These are phyloP conservation scores for Kickxella alabastrina DNA, from an alignment of 192 early-diverging fungal genomes.

Conservation along the genomic window DNA sequence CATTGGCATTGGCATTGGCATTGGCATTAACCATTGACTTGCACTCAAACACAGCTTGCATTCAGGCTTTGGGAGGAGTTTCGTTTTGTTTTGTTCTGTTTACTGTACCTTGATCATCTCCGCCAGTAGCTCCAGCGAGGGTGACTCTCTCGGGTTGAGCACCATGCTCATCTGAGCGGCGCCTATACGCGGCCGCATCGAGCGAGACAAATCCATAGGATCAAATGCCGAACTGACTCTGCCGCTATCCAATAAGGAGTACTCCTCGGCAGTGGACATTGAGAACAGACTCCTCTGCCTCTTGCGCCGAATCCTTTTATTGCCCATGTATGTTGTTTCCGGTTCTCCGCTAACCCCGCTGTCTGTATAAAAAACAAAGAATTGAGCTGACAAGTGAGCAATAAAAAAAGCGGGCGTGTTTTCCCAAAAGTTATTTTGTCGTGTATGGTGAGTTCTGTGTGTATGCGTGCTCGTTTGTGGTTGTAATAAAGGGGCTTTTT, in stretches of 20 bases:
- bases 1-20: too few species aligned
- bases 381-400: too few species aligned
- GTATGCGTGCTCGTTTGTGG: too few species aligned
- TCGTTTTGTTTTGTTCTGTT: background rate
- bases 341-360: too few species aligned
- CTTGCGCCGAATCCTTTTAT: slow-evolving; percentile 46
- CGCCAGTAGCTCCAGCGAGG: slow-evolving; percentile 41
- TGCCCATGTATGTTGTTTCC: background rate
- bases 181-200: slow-evolving; percentile 5
- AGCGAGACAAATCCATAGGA: slow-evolving; percentile 14
- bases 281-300: slow-evolving; percentile 50
- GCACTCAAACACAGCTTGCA: too few species aligned
- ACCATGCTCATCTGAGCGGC: background rate
- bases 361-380: too few species aligned
- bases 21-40: too few species aligned
- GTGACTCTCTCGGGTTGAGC: slow-evolving; percentile 17
- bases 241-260: slow-evolving; percentile 42
- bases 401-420: too few species aligned
- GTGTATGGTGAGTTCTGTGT: too few species aligned
- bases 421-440: too few species aligned
- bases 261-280: slow-evolving; percentile 43
- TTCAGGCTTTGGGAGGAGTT: too few species aligned
- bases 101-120: slow-evolving; percentile 45
- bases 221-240: slow-evolving; percentile 20
- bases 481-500: too few species aligned